Base-by-base conservation (phyloP, 208 protist genomes). In the Endotrypanum monterogeii region DNA sequence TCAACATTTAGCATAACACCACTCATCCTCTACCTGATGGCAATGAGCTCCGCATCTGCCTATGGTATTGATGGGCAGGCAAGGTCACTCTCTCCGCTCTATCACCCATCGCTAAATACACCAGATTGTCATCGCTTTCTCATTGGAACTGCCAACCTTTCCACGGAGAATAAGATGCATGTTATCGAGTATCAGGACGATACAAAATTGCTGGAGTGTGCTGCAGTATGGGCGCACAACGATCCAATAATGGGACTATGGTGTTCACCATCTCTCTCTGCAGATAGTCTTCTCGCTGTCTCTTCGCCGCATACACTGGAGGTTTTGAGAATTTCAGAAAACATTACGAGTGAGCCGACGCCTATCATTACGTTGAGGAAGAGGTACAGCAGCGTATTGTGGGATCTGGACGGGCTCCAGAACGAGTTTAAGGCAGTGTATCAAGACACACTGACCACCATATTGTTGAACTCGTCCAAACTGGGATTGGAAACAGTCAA, bases 391-490 rank as follows among this genome's bases (percentile, higher is more conserved):
- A 81, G 89, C 55, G 83, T 89, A 2, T 52, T 96, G 57, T 96
- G 92, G 92, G 89, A 94, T 79, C 67, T 91, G 23, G 89, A 96
- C 8, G 92, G 92, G n/a, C 78, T 94, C 18, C 89, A 96, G 67
- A 86, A 82, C 55, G 87, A 94, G 25, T 76, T 93, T 14, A 70
- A 67, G 35, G 37, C 84, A 2, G 65, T 87, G 0, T 57, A 60
- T 56, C 58, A 74, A 25, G 77, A 86, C 60, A 65, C 65, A 1
- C 54, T 96, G 1, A 51, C 60, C 8, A 82, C 83, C 0, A 68
- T 93, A 11, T 71, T 74, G 2, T 73, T 95, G 7, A 77, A 66
- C 25, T 50, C 74, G 6, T 82, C 66, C 0, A 90, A 84, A 46
- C 56, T 78, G 0, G 90, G 84, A n/a, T 67, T 39, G 7, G 86